Evolutionary conservation across 2,329 filamentous ascomycete species (phyloP), one percentile per base, ranked within the genome.

Genomic region (Basipetospora chlamydospora): DNA sequence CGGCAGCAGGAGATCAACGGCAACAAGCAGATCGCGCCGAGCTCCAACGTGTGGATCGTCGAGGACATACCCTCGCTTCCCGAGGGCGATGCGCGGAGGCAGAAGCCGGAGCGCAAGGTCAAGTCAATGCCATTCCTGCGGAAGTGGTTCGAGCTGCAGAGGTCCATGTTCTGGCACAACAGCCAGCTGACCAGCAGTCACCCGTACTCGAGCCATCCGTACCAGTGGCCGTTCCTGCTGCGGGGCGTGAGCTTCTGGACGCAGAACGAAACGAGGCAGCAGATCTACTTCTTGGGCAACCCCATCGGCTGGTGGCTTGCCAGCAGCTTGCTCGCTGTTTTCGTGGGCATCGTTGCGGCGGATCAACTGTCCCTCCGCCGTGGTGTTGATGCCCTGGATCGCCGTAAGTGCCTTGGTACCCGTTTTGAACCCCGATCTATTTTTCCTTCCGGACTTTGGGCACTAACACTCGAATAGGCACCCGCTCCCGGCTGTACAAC

Each of bases 221-320:
- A 92, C 63, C 84, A 93, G 53, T 98, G 90, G 90, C 90, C 90
- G 2, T 96, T 98, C 73, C 70, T 98, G 53, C 74, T 98, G 39
- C 80, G 90, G 21, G 90, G 90, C 60, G 88, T 98, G 48, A 95
- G 86, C 60, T 98, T 98, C 77, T 98, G 90, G 90, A 98, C 90
- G 7, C 82, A 96, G 55, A 86, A 84, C 56, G 84, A 92, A 39
- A 95, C 88, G 8, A 78, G 84, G 42, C 78, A 93, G 63, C 90
- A 98, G 58, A 98, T 98, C 46, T 98, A 98, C 63, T 98, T 98
- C 67, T 66, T 98, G 21, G 90, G 90, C 39, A 98, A 98, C 61
- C 90, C 90, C 0, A 59, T 96, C 43, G 90, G 88, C 40, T 98
- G 92, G 87, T 98, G 90, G 90, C 70, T 98, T 44, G 78, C 85